Base-by-base conservation (phyloP, 306 rosid genomes). In the Castanospermum australe region DNA sequence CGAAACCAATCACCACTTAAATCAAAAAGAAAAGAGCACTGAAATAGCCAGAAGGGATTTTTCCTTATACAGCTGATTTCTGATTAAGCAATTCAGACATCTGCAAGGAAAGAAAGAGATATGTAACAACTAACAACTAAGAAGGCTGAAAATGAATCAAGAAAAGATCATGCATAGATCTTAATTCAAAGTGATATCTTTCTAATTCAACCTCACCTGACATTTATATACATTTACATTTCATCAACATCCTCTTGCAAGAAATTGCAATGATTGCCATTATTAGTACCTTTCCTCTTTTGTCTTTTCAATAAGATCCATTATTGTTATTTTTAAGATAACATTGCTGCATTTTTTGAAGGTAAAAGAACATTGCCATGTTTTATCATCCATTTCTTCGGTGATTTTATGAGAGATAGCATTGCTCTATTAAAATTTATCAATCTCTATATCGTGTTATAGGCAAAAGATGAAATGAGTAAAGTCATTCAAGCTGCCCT, bases 21-120 rank as follows among this genome's bases (percentile, higher is more conserved):
- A 42, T 51, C 90, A 56, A 90, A 90, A 33, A 88, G 80, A n/a
- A n/a, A n/a, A 92, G 88, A 61, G 99, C 87, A 79, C 92, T 95
- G 30, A 92, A 87, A 87, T 85, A 92, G 63, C 99, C 99, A 36
- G 99, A 95, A 66, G 99, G 99, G 60, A 95, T 82, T 91, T 95
- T 95, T 64, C 97, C 99, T 77, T 88, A 97, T 36, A 92, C 60
- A 5, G 92, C 88, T 64, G 91, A 87, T 85, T 84, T 92, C 81
- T 95, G 97, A 84, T 95, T 95, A 20, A 95, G 92, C 76, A 87
- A 48, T 88, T 92, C 97, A 44, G 99, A 95, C 99, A 95, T 95
- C 99, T 94, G 91, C 83, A 89, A 81, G 35, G 65, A 81, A 81
- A 83, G 22, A 77, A 79, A 30, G 61, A 33, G 48, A 62, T 17